These are phyloP conservation scores for Coemansia sp. DNA, from an alignment of 192 early-diverging fungal species.

Conservation along the genomic window DNA sequence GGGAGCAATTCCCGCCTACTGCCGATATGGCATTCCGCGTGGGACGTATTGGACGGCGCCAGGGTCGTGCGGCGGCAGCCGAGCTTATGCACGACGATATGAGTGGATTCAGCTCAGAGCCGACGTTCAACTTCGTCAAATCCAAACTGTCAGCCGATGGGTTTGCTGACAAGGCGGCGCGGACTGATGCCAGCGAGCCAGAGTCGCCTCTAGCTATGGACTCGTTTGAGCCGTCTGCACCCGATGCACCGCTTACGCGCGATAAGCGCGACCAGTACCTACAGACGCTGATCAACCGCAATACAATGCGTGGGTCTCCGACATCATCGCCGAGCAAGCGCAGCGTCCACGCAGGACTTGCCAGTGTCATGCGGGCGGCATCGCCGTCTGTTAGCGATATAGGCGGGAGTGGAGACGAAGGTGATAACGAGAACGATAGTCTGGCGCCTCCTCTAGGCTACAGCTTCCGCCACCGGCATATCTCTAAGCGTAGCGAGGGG, in stretches of 20 bases:
- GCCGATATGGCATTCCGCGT: slow-evolving; percentile 16
- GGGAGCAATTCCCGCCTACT: slow-evolving; percentile 22
- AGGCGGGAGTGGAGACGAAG: slow-evolving; percentile 24
- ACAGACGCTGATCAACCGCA: slow-evolving; percentile 55
- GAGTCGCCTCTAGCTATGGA: slow-evolving; percentile 14
- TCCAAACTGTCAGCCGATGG: slow-evolving; percentile 17
- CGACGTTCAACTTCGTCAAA: slow-evolving; percentile 19
- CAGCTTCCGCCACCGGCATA: slow-evolving; percentile 25
- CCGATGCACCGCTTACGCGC: slow-evolving; percentile 45
- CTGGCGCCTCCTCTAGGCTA: neutral
- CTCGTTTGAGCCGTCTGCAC: slow-evolving; percentile 17
- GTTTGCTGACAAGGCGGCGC: neutral
- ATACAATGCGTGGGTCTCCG: slow-evolving; percentile 36
- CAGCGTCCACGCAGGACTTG: slow-evolving; percentile 24
- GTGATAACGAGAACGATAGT: slow-evolving; percentile 22
- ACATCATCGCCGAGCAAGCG: slow-evolving; percentile 35
- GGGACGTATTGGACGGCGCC: slow-evolving; percentile 46
- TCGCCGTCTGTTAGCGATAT: slow-evolving; percentile 26
- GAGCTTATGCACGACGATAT: slow-evolving; percentile 40
- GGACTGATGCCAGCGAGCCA: slow-evolving; percentile 13
- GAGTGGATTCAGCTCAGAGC: neutral
- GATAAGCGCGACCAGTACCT: slow-evolving; percentile 59
- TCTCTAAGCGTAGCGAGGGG: slow-evolving; percentile 49
- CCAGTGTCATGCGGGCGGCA: slow-evolving; percentile 34
- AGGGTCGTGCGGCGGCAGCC: slow-evolving; percentile 43